These are phyloP conservation scores for Cordyceps fumosorosea DNA, from an alignment of 2,329 filamentous ascomycete species.

Conservation along the genomic window DNA sequence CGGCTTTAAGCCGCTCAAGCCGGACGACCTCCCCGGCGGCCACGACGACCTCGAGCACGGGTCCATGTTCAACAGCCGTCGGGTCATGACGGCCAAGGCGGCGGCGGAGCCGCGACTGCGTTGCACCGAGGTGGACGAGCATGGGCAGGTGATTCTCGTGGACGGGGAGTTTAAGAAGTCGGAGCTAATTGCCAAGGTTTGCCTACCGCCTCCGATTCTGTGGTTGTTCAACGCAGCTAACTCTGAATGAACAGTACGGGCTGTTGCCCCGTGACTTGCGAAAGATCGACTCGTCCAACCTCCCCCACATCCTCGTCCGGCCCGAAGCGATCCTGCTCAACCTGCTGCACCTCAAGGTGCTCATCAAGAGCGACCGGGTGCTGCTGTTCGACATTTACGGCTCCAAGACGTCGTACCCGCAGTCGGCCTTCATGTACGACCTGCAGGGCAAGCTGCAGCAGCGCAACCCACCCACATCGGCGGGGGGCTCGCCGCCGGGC, in stretches of 20 bases:
- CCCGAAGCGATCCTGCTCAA: constrained; percentile 92
- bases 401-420: constrained; percentile 87
- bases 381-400: constrained; percentile 96
- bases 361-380: constrained; percentile 92
- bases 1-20: constrained; percentile 38
- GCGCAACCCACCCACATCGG: constrained; percentile 45
- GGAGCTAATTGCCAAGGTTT: constrained; percentile 88
- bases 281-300: constrained; percentile 93
- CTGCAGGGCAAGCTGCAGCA: constrained; percentile 87
- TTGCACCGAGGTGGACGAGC: constrained; percentile 91
- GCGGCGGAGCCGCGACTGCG: constrained; percentile 78
- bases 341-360: constrained; percentile 86
- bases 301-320: constrained; percentile 91
- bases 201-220: not conserved
- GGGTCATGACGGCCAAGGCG: constrained; percentile 66
- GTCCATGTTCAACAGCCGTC: constrained; percentile 59
- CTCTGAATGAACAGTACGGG: constrained; percentile 59
- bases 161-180: constrained; percentile 97
- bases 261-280: constrained; percentile 88
- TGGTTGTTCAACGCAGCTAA: not conserved
- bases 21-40: constrained; percentile 49
- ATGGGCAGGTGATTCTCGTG: constrained; percentile 84
- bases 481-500: constrained; percentile 45
- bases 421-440: constrained; percentile 97
- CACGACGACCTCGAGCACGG: constrained; percentile 8